phyloP scores from a whole-genome alignment of 1,139 yeast species.

The Pichia norvegensis region DNA sequence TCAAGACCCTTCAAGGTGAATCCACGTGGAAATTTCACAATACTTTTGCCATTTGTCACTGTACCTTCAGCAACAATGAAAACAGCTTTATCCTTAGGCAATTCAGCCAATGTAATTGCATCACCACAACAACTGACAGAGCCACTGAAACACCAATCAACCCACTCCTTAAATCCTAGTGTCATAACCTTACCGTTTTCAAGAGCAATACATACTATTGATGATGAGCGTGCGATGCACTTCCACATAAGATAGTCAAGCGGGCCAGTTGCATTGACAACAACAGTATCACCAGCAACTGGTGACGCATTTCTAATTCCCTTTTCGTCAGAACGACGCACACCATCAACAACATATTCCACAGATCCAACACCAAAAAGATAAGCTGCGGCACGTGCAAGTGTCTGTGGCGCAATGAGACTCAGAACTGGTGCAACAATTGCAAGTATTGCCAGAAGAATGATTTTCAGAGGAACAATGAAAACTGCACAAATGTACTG shows the following conservation, averaged over 20 bases:
- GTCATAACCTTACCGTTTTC: constrained; percentile 34
- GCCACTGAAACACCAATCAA: constrained; percentile 15
- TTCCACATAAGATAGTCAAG: constrained; percentile 37
- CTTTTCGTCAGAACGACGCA: constrained; percentile 36
- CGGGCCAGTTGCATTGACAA: constrained; percentile 51
- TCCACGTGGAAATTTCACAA: constrained; percentile 19
- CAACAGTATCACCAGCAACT: constrained; percentile 34
- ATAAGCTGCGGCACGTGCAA: constrained; percentile 6
- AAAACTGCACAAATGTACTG: constrained; percentile 7
- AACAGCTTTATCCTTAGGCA: constrained; percentile 26
- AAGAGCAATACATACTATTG: constrained; percentile 34
- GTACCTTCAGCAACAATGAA: constrained; percentile 62
- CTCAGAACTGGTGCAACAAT: constrained; percentile 8
- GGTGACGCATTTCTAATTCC: constrained; percentile 36
- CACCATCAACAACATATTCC: constrained; percentile 46
- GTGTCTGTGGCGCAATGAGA: constrained; percentile 2
- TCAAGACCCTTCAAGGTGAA: constrained; percentile 12
- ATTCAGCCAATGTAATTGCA: constrained; percentile 1
- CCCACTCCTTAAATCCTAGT: constrained; percentile 12
- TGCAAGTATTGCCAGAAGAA: background rate
- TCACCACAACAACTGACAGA: constrained; percentile 11
- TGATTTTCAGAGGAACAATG: constrained; percentile 6
- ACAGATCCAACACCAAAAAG: constrained; percentile 21
- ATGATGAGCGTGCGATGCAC: background rate
- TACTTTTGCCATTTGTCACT: constrained; percentile 46